Evolutionary conservation across 2,329 filamentous ascomycete species (phyloP).

Genomic region (Hypomyces rosellus): DNA sequence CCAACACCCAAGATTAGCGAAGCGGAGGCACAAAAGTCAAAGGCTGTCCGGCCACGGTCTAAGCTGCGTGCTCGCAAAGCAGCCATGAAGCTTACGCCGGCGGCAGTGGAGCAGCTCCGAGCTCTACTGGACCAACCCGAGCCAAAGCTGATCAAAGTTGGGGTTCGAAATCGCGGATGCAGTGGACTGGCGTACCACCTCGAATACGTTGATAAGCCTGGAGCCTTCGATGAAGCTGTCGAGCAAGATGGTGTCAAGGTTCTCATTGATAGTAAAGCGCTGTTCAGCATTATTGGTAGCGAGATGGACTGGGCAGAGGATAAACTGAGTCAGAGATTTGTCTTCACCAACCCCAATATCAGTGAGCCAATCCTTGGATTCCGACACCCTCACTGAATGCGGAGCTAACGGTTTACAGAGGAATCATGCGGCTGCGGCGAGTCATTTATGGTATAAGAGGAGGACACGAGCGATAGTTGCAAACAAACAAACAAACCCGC

Average conservation of each 20-base stretch:
- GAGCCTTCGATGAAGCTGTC: constrained; percentile 81
- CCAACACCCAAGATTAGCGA: constrained; percentile 41
- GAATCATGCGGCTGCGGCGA: constrained; percentile 95
- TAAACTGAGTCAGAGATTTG: constrained; percentile 84
- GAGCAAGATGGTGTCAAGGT: constrained; percentile 96
- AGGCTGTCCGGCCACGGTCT: constrained; percentile 35
- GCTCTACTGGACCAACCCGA: constrained; percentile 75
- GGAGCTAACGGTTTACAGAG: constrained; percentile 48
- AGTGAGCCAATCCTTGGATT: constrained; percentile 57
- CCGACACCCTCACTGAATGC: constrained; percentile 23
- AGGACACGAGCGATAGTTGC: background rate
- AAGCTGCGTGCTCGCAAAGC: constrained; percentile 67
- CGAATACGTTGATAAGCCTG: constrained; percentile 90
- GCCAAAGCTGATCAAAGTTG: constrained; percentile 88
- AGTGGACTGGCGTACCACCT: constrained; percentile 90
- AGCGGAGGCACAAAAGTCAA: constrained; percentile 60
- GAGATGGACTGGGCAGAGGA: constrained; percentile 99
- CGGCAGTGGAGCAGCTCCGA: constrained; percentile 73
- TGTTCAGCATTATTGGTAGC: constrained; percentile 96
- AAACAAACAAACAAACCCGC: background rate
- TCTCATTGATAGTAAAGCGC: constrained; percentile 90
- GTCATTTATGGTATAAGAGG: constrained; percentile 73
- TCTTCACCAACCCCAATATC: constrained; percentile 96
- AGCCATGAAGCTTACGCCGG: constrained; percentile 76
- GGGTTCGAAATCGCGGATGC: constrained; percentile 89